Base-by-base conservation (phyloP, 2,329 filamentous ascomycete species). In the Juglanconis sp. region DNA sequence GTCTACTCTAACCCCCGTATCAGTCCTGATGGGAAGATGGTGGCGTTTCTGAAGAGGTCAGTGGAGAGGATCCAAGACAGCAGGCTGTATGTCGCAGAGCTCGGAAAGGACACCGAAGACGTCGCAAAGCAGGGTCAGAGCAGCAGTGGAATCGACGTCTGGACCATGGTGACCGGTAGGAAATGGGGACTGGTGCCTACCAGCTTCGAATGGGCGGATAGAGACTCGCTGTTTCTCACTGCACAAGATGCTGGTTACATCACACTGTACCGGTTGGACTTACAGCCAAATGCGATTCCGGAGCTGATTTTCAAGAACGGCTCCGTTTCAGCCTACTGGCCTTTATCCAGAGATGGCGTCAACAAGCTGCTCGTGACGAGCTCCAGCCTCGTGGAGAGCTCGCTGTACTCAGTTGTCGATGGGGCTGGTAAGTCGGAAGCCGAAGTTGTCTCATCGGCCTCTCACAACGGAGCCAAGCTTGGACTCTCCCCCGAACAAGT, bases 321-420 rank as follows among this genome's bases (percentile, higher is more conserved):
- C 3, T 67, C 67, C 5, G 72, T 74, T 7, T 47, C 59, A 5
- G 68, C 59, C 1, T 73, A 67, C 57, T 67, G 70, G 31, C 68
- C 69, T 4, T 57, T 76, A 17, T 5, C 0, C 53, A 61, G 6
- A 56, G 68, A 31, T 67, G 66, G 17, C 61, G 64, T 38, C 32
- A 11, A 69, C 13, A 67, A 65, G 50, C 62, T 78, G 2, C 65
- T 79, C 3, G 71, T 77, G 4, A 71, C 74, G 2, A 73, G 69
- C 32, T 73, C 71, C 10, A 76, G 64, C 55, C 70, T 77, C 5
- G 66, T 76, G 1, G 76, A 79, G 61, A 73, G 66, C 56, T 72
- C 71, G 46, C 62, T 76, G 17, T 77, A 72, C 67, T 70, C 74
- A 53, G 63, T 79, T 15, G 57, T 76, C 3, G 68, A 73, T 35